Base-by-base conservation (phyloP, 2,329 filamentous ascomycete genomes). In the Dothistroma septosporum region DNA sequence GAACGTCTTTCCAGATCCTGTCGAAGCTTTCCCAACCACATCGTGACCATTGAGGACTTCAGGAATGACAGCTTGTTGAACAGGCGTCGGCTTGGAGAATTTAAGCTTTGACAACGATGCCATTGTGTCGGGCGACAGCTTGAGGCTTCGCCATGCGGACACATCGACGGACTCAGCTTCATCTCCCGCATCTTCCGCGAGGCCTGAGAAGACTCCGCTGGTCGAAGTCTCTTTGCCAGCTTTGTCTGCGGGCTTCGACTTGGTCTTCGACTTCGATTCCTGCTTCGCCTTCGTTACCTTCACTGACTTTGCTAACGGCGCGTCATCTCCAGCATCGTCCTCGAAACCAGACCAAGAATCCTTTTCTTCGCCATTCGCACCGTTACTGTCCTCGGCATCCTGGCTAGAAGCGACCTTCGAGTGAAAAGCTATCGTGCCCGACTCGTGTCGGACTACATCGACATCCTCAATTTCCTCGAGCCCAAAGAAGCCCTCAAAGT, bases 1-100 rank as follows among this genome's bases (percentile, higher is more conserved):
- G 49, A 99, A 79, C 0, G 94, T 99, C 77, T 99, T 99, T 68
- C 94, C 94, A 14, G 94, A 97, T 66, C 94, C 94, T 0, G 94
- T 99, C 11, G 93, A 89, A 1, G 94, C 94, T 77, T 99, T 99
- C 47, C 94, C 94, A 65, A 99, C 89, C 16, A 97, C 88, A 75
- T 99, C 93, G 72, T 90, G 89, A 0, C 93, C 93, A 6, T 85
- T 84, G 21, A 93, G 74, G 50, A 97, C 90, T 57, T 90, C 84
- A 0, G 94, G 92, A 68, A 99, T 96, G 0, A 90, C 82, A 35
- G 85, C 82, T 21, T 81, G 77, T 74, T 99, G 94, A 60, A 99
- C 96, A 0, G 83, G 77, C 0, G 92, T 97, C 0, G 94, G 94
- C 61, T 85, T 87, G 4, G 83, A 73, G 73, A 97, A 97, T 60